Percentiles rank a stretch among this genome's conserved stretches.
phyloP scores from a whole-genome alignment of 1,139 yeast species.

The Nakaseomyces nivariensis region DNA sequence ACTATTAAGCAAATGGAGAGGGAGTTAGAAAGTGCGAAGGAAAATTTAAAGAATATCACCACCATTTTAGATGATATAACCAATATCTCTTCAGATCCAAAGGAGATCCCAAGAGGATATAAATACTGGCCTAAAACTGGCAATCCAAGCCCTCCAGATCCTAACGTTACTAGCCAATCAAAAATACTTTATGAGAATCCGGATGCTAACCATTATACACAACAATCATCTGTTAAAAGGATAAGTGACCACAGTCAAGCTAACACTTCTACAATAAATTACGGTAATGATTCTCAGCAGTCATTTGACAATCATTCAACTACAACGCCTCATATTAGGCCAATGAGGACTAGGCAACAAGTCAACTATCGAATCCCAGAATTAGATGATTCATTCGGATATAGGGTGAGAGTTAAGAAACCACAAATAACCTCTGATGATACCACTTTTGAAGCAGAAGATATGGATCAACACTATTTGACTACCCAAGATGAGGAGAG shows the following conservation, averaged over 20 bases:
- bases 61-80: neutral
- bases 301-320: neutral
- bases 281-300: neutral
- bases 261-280: neutral
- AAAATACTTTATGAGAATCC: neutral
- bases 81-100: neutral
- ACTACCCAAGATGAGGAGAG: slow-evolving; percentile 23
- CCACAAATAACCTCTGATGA: slow-evolving; percentile 10
- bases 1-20: slow-evolving; percentile 9
- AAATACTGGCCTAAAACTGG: neutral
- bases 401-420: slow-evolving; percentile 14
- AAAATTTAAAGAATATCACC: slow-evolving; percentile 2
- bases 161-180: neutral
- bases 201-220: neutral
- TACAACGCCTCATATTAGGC: slow-evolving; percentile 5
- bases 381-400: slow-evolving; percentile 24
- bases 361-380: slow-evolving; percentile 26
- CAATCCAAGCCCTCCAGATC: neutral
- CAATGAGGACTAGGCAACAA: slow-evolving; percentile 12
- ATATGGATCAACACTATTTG: slow-evolving; percentile 23
- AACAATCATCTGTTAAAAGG: neutral
- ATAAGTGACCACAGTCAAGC: neutral
- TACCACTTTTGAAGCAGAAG: slow-evolving; percentile 27
- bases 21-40: slow-evolving; percentile 7
- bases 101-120: neutral